These are phyloP conservation scores for Ensete glaucum DNA, from an alignment of 176 grass and related monocot species.

Conservation along the genomic window DNA sequence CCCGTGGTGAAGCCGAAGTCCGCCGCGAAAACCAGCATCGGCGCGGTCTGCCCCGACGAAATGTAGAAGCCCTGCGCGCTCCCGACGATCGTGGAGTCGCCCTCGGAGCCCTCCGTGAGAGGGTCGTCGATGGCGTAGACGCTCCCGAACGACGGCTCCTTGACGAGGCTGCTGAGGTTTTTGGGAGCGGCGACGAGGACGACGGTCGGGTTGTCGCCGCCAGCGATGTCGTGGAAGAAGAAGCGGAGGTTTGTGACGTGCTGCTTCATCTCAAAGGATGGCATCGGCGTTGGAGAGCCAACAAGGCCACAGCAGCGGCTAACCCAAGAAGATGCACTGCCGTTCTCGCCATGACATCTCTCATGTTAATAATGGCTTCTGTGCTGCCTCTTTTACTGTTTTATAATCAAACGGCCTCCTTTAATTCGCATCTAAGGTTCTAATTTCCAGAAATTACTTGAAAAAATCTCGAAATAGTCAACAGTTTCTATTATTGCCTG, in stretches of 20 bases:
- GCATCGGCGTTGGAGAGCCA: too few relatives aligned
- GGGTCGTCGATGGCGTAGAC: slow-evolving; percentile 25
- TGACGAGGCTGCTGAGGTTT: background rate
- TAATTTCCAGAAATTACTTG: too few relatives aligned
- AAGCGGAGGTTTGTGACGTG: slow-evolving; percentile 29
- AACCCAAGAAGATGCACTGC: too few relatives aligned
- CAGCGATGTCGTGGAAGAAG: slow-evolving; percentile 46
- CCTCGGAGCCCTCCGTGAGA: slow-evolving; percentile 31
- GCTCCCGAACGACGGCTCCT: background rate
- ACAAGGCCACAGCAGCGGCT: too few relatives aligned
- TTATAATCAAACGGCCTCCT: too few relatives aligned
- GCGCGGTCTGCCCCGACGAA: background rate
- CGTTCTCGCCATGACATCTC: too few relatives aligned
- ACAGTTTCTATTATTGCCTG: too few relatives aligned
- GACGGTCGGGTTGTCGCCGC: slow-evolving; percentile 26
- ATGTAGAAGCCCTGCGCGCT: slow-evolving; percentile 34
- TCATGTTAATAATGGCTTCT: too few relatives aligned
- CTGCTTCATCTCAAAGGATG: too few relatives aligned
- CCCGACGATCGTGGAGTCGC: slow-evolving; percentile 27
- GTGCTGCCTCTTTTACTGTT: too few relatives aligned
- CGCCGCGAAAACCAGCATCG: slow-evolving; percentile 25
- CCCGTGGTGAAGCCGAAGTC: slow-evolving; percentile 38
- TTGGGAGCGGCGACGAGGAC: background rate
- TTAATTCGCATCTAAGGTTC: too few relatives aligned
- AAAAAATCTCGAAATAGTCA: too few relatives aligned